phyloP scores from a whole-genome alignment of 2,329 filamentous ascomycete genomes.

The Epichloe typhina region DNA sequence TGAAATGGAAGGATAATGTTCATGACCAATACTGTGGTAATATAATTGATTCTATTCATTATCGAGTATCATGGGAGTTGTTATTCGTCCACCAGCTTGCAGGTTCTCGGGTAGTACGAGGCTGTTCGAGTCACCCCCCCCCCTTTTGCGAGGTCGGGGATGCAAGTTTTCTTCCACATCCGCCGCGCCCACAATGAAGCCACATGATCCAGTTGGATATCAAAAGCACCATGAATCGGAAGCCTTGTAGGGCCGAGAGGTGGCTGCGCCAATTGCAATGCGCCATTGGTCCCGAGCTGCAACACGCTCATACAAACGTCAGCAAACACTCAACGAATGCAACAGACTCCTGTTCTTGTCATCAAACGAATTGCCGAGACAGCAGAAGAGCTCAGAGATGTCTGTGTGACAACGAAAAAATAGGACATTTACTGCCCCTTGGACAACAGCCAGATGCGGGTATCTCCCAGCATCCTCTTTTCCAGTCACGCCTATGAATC shows the following conservation, averaged over 20 bases:
- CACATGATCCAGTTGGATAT: neutral
- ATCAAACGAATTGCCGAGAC: neutral
- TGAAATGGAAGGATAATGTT: slow-evolving; percentile 15
- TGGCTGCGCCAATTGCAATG: neutral
- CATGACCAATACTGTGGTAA: neutral
- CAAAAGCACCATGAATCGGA: neutral
- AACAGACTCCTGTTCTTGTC: neutral
- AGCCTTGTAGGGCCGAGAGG: neutral
- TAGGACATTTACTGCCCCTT: neutral
- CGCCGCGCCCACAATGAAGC: neutral
- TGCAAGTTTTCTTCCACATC: neutral
- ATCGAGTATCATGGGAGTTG: neutral
- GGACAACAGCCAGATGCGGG: neutral
- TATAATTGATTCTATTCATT: neutral
- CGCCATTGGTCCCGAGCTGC: neutral
- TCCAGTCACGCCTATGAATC: neutral
- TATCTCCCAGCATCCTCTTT: neutral
- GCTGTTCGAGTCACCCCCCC: neutral
- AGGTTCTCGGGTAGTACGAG: slow-evolving; percentile 1
- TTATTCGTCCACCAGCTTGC: neutral
- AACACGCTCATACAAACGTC: neutral
- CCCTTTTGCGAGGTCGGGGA: neutral
- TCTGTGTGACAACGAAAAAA: neutral
- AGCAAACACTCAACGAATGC: slow-evolving; percentile 1
- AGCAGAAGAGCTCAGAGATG: neutral